Percentiles rank a stretch among this genome's conserved stretches.
Evolutionary conservation across 306 rosid genomes (phyloP).

Genomic region (Fragaria ananassa): DNA sequence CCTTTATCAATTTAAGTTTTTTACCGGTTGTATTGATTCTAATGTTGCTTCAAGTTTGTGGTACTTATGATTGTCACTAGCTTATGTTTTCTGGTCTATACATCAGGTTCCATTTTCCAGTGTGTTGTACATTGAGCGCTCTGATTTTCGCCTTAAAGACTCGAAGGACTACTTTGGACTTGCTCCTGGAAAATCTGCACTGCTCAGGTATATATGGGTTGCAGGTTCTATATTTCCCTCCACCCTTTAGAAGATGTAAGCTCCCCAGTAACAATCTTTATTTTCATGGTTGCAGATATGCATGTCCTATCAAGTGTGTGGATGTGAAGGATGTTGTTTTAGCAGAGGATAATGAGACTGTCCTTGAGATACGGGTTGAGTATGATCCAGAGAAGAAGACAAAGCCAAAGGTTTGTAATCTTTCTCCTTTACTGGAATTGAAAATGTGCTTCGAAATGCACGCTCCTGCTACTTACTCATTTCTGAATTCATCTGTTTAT

Average conservation of each 20-base stretch:
- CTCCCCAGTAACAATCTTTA: slow-evolving; percentile 9
- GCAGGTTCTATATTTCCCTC: slow-evolving; percentile 14
- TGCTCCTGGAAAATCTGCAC: slow-evolving; percentile 94
- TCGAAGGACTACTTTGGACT: slow-evolving; percentile 95
- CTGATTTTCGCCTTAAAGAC: slow-evolving; percentile 89
- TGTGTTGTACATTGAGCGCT: slow-evolving; percentile 71
- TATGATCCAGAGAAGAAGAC: slow-evolving; percentile 87
- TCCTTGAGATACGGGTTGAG: slow-evolving; percentile 84
- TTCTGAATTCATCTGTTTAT: not conserved
- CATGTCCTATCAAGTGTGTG: slow-evolving; percentile 88
- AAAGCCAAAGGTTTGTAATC: slow-evolving; percentile 74
- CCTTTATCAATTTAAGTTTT: not conserved
- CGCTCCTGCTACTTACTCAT: not conserved
- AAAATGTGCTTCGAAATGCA: slow-evolving; percentile 10
- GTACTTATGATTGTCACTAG: not conserved
- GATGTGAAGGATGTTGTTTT: slow-evolving; percentile 53
- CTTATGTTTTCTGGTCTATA: slow-evolving; percentile 6
- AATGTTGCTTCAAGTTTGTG: not conserved
- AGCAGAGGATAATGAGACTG: slow-evolving; percentile 74
- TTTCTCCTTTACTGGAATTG: not conserved
- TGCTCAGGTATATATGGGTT: slow-evolving; percentile 59
- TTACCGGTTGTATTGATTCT: not conserved
- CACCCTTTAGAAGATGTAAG: slow-evolving; percentile 11
- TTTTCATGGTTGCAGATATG: slow-evolving; percentile 55
- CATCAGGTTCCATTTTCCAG: slow-evolving; percentile 79